phyloP scores from a whole-genome alignment of 2,329 filamentous ascomycete genomes.

The Aspergillus awamori region DNA sequence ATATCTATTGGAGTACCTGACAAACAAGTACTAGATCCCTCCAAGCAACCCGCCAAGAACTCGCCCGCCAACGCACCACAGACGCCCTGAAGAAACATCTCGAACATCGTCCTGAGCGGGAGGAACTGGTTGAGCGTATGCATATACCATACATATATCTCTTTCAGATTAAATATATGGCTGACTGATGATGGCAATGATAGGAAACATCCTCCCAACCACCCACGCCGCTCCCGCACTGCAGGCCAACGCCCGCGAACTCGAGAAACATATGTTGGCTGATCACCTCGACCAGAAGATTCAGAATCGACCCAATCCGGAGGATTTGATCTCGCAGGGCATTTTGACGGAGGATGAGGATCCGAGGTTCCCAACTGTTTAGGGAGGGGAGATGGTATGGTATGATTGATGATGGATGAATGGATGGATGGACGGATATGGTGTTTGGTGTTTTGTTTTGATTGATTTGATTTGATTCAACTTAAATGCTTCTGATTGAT shows the following conservation, averaged over 20 bases:
- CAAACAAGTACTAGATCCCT: conserved; percentile 53
- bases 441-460: neutral
- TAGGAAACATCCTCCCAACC: conserved; percentile 61
- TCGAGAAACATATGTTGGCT: conserved; percentile 84
- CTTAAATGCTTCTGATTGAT: neutral
- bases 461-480: neutral
- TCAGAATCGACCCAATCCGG: conserved; percentile 72
- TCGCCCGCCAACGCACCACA: conserved; percentile 65
- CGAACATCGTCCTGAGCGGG: conserved; percentile 66
- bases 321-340: conserved; percentile 75
- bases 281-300: conserved; percentile 88
- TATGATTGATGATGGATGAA: neutral
- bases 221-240: conserved; percentile 77
- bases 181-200: too few species aligned
- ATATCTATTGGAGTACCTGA: neutral
- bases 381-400: neutral
- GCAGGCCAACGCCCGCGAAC: conserved; percentile 78
- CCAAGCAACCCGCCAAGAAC: conserved; percentile 63
- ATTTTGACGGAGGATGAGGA: conserved; percentile 70
- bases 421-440: neutral
- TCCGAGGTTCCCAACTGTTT: conserved; percentile 33
- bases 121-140: conserved; percentile 76
- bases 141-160: neutral
- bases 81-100: conserved; percentile 68
- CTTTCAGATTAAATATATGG: too few species aligned